Evolutionary conservation across 495 filamentous ascomycete species (phyloP).

Genomic region (Cudoniella acicularis): DNA sequence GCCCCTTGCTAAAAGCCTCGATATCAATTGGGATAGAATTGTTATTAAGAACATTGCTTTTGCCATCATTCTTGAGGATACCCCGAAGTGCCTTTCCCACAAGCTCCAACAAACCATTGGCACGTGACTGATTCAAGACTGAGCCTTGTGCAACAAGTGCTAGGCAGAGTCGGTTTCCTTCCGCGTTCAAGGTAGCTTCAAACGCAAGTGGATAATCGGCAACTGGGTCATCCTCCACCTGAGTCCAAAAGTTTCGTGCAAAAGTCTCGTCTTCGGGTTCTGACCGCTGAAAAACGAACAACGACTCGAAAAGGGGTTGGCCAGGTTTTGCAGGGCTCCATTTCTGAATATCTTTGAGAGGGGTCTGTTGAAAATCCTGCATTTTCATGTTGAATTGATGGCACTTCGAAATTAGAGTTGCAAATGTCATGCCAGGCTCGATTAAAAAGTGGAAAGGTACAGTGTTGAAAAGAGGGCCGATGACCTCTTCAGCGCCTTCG

Average conservation of each 20-base stretch:
- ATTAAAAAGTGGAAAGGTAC: slow-evolving; percentile 61
- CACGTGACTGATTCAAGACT: slow-evolving; percentile 28
- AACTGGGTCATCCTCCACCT: slow-evolving; percentile 40
- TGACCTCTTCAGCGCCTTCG: slow-evolving; percentile 60
- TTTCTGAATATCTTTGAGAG: slow-evolving; percentile 69
- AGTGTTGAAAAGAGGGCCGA: slow-evolving; percentile 91
- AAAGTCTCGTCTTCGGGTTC: slow-evolving; percentile 22
- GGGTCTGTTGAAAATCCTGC: slow-evolving; percentile 65
- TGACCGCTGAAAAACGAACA: slow-evolving; percentile 79
- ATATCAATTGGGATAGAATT: not conserved
- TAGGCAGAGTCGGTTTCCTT: slow-evolving; percentile 39
- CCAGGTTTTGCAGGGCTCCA: slow-evolving; percentile 54
- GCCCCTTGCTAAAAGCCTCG: not conserved
- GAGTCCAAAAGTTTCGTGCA: slow-evolving; percentile 46
- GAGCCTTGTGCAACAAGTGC: slow-evolving; percentile 50
- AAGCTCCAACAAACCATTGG: slow-evolving; percentile 36
- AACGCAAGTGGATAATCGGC: slow-evolving; percentile 73
- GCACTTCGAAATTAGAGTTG: slow-evolving; percentile 46
- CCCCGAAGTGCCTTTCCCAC: slow-evolving; percentile 26
- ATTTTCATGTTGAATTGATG: slow-evolving; percentile 59
- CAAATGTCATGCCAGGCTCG: slow-evolving; percentile 43
- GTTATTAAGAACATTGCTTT: not conserved
- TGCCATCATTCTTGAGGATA: slow-evolving; percentile 9
- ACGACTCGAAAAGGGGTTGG: slow-evolving; percentile 67
- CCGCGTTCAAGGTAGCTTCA: slow-evolving; percentile 54